Evolutionary conservation across 1,284 basidiomycete genomes (phyloP), one percentile per base, ranked within the genome.

Genomic region (Tylopilus orsonianus): DNA sequence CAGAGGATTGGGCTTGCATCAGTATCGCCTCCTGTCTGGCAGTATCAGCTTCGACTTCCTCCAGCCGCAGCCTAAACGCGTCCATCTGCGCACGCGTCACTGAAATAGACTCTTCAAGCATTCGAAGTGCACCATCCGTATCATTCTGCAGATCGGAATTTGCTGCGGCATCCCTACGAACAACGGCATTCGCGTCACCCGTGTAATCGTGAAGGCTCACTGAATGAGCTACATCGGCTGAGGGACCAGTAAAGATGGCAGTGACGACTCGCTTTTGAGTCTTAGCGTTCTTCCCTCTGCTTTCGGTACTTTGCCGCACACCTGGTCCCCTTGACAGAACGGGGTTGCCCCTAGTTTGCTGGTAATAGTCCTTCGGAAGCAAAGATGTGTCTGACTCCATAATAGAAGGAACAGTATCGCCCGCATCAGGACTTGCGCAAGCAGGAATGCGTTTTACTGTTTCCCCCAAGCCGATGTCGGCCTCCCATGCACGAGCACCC

Each of bases 401-500:
- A 13, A 12, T n/a, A 12, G n/a, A 20, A 29, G 10, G 9, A 6
- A 29, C 29, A 26, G 29, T 2, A 23, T 20, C 8, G 5, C n/a
- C 39, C 14, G 34, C 20, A 14, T 48, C 48, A 16, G 41, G 20
- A n/a, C 20, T 30, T 5, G 24, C 1, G 19, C 46, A 29, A 24
- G 27, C 23, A 33, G 63, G 52, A 19, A 66, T 35, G 8, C 58
- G 60, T 39, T 69, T 65, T 14, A 65, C 60, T 13, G 63, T 65
- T 5, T 65, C 64, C 8, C 61, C 62, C 13, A 65, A 32, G 16
- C 47, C 50, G 5, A 59, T 51, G 34, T 65, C 63, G 14, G 54
- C 62, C 34, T 65, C 63, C 63, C 63, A 65, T 37, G 67, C 63
- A 4, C 54, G 65, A 19, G 56, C 65, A 26, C 63, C 63, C 36